Evolutionary conservation across 2,329 filamentous ascomycete species (phyloP), one percentile per base, ranked within the genome.

Genomic region (Penicillium hesseltinei): DNA sequence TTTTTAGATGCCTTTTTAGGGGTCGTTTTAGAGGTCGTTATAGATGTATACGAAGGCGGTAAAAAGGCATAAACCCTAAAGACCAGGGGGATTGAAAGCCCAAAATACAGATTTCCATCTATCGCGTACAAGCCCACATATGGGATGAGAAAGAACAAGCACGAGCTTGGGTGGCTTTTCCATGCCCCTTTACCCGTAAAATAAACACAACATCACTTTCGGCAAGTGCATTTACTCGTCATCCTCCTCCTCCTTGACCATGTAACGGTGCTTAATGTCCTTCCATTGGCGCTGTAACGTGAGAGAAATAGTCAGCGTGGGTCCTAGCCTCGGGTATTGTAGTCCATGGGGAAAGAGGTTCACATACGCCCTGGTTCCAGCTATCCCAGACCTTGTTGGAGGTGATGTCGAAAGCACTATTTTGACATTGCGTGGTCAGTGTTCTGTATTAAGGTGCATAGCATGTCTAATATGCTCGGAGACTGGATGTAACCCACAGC

Each of bases 191-290:
- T 60, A 58, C 58, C 60, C 51, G 48, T 59, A 59, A 49, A 55
- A 54, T 48, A 51, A 39, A 54, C 54, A 47, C 55, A 51, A 46
- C 50, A 55, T 46, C 19, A 51, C 33, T 19, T 48, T 45, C 40
- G 31, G 44, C 21, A 29, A 31, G 33, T 47, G 40, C 19, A 54
- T 69, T 70, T 73, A 72, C 62, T 76, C 71, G 42, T 76, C 78
- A 59, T 88, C 87, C 63, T 88, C 84, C 63, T 88, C 84, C 64
- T 89, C 71, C 59, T 82, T 82, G 79, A 90, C 80, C 71, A 96
- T 77, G 78, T 96, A 99, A 79, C 84, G 88, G 77, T 88, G 81
- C 81, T 95, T 93, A 82, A 99, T 97, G 77, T 99, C 94, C 85
- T 97, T 97, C 94, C 94, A 97, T 95, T 97, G 93, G 73, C 93